phyloP scores from a whole-genome alignment of 1,284 basidiomycete species.

The Phellinidium pouzarii region DNA sequence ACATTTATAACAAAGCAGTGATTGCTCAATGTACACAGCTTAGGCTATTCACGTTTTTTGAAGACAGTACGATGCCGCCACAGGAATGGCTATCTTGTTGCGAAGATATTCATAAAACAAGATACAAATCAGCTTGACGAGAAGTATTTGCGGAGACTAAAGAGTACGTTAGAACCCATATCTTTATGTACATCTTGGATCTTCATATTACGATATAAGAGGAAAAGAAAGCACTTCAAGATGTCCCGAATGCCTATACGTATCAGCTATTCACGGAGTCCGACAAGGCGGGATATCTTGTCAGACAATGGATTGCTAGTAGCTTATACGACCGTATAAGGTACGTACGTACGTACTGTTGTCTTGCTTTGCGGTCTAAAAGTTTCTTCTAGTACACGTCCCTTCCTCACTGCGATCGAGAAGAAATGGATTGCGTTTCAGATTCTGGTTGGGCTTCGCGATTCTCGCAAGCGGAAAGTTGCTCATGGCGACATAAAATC shows the following conservation, averaged over 20 bases:
- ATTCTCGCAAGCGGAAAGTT: conserved; percentile 76
- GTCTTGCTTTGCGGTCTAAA: background rate
- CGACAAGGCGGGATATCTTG: conserved; percentile 92
- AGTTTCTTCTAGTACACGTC: conserved; percentile 68
- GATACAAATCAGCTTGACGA: conserved; percentile 66
- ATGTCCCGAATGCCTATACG: conserved; percentile 84
- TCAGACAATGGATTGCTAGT: conserved; percentile 92
- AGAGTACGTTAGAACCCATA: conserved; percentile 33
- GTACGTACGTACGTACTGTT: conserved; percentile 39
- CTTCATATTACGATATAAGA: conserved; percentile 36
- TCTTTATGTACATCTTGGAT: background rate
- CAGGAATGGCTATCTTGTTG: conserved; percentile 60
- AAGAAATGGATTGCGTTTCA: conserved; percentile 99
- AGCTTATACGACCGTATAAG: conserved; percentile 97
- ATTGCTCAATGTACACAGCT: conserved; percentile 34
- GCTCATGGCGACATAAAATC: conserved; percentile 98
- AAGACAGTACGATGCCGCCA: conserved; percentile 85
- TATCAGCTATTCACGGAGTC: conserved; percentile 93
- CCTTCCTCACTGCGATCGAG: conserved; percentile 86
- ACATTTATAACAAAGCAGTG: background rate
- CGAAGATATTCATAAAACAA: conserved; percentile 81
- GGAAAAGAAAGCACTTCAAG: conserved; percentile 78
- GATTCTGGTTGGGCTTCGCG: conserved; percentile 78
- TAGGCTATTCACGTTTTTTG: conserved; percentile 90
- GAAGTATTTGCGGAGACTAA: conserved; percentile 62